These are phyloP conservation scores for Hibiscus tridactylites DNA, from an alignment of 345 rosid genomes.

Conservation along the genomic window DNA sequence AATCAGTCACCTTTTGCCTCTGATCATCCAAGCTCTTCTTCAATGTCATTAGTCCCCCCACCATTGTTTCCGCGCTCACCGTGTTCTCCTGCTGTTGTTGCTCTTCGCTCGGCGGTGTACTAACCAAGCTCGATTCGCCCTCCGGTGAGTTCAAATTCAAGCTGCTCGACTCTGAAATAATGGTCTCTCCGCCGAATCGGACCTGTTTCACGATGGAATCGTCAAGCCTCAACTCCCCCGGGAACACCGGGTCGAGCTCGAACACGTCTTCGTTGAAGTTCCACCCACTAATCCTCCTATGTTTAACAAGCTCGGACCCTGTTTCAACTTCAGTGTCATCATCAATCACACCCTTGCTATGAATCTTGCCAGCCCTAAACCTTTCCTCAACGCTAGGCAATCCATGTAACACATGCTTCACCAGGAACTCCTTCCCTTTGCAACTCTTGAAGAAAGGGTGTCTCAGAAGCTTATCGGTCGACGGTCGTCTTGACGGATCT, in stretches of 20 bases:
- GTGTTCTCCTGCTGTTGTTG: background rate
- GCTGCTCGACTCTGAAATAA: background rate
- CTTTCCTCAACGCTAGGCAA: constrained; percentile 69
- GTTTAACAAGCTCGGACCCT: constrained; percentile 24
- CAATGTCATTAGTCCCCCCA: constrained; percentile 39
- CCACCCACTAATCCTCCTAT: constrained; percentile 89
- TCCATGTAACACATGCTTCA: constrained; percentile 48
- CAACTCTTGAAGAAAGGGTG: constrained; percentile 69
- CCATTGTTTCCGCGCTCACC: constrained; percentile 26
- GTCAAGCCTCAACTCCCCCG: constrained; percentile 15
- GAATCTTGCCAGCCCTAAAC: constrained; percentile 28
- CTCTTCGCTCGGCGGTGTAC: background rate
- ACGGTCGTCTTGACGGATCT: constrained; percentile 71
- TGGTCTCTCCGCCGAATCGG: constrained; percentile 26
- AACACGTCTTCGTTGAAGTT: constrained; percentile 69
- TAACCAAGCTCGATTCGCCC: background rate
- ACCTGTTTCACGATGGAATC: constrained; percentile 20
- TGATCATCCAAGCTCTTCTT: constrained; percentile 67
- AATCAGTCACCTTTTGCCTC: constrained; percentile 33
- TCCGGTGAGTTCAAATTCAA: background rate
- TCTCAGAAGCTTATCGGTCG: constrained; percentile 64
- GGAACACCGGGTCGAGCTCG: constrained; percentile 70
- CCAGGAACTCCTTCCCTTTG: constrained; percentile 50
- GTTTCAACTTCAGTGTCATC: constrained; percentile 19
- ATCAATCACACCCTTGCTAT: constrained; percentile 9